Percentiles rank a stretch among this genome's conserved stretches.
Conservation (phyloP, 768 basidiomycete genomes). For the Kwoniella dendrophila region DNA sequence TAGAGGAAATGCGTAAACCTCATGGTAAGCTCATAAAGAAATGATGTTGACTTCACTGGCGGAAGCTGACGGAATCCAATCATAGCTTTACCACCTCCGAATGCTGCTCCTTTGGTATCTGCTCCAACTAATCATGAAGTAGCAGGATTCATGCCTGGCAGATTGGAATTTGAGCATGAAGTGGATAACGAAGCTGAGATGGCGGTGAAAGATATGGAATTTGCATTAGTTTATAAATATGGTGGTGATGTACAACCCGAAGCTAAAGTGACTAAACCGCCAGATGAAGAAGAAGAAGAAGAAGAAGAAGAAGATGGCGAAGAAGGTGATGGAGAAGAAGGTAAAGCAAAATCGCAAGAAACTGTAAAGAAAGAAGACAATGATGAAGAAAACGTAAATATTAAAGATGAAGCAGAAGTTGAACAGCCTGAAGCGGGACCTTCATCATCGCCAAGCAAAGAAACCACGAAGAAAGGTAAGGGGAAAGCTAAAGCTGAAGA, state of each 20-base stretch:
- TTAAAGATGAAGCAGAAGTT: conserved; percentile 44
- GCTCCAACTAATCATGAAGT: conserved; percentile 87
- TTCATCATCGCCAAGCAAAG: conserved; percentile 17
- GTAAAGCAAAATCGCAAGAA: too few species aligned
- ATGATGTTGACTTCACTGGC: background rate
- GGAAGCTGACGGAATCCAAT: conserved; percentile 47
- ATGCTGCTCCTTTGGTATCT: conserved; percentile 79
- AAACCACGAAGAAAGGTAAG: conserved; percentile 26
- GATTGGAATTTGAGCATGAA: conserved; percentile 98
- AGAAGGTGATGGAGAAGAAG: conserved; percentile 52
- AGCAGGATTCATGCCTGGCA: conserved; percentile 87
- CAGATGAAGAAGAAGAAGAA: conserved; percentile 47
- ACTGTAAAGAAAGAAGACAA: conserved; percentile 26
- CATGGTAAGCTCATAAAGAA: conserved; percentile 40
- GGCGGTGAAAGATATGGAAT: conserved; percentile 91
- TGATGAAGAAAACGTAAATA: conserved; percentile 26
- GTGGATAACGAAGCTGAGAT: conserved; percentile 96
- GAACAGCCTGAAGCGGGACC: conserved; percentile 9
- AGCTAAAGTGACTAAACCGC: conserved; percentile 57
- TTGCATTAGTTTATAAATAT: conserved; percentile 80
- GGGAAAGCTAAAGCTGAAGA: conserved; percentile 33
- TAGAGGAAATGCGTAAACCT: conserved; percentile 68
- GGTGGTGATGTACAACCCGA: conserved; percentile 72
- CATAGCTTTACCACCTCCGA: conserved; percentile 47
- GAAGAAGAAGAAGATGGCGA: conserved; percentile 79